Evolutionary conservation across 768 basidiomycete genomes (phyloP), one percentile per base, ranked within the genome.

Genomic region (Mycena polygramma): DNA sequence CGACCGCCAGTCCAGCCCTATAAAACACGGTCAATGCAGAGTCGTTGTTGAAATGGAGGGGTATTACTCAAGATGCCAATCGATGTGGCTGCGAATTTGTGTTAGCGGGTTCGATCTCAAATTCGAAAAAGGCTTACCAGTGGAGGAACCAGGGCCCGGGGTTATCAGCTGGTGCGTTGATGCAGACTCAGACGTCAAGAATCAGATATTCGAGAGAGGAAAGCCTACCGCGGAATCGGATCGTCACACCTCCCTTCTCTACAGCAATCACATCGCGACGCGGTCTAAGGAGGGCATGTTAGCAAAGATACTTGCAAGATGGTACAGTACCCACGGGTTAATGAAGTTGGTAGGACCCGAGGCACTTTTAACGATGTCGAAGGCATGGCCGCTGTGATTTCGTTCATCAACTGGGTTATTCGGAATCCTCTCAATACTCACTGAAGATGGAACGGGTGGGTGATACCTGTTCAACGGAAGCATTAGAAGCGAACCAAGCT

Each of bases 1-100:
- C 46, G 22, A 85, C 84, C 15, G 82, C 79, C 55, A 81, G 81
- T 9, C 75, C 72, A 15, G 63, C 66, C 15, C 48, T 49, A 49
- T 5, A 22, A 24, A 14, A 49, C 9, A 49, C 22, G 8, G n/a
- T 49, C n/a, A 49, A 22, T 49, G 48, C 20, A 8, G 20, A 22
- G 11, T 7, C 20, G 1, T 2, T 11, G 8, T n/a, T 22, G n/a
- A 49, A 8, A 8, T n/a, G 8, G n/a, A 49, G 9, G 48, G 30
- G 46, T 7, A 17, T 15, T 49, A 49, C 48, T 49, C 48, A 24
- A 49, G 48, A 49, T 49, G 48, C 48, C 48, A 49, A 24, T 49
- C 48, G 14, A 49, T 49, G 48, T 49, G 48, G 15, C 48, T 49
- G n/a, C n/a, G 15, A 20, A 11, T 49, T 3, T 22, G 22, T 49